These are phyloP conservation scores for Spergularia bocconei DNA, from an alignment of 148 eudicot genomes.

Conservation along the genomic window DNA sequence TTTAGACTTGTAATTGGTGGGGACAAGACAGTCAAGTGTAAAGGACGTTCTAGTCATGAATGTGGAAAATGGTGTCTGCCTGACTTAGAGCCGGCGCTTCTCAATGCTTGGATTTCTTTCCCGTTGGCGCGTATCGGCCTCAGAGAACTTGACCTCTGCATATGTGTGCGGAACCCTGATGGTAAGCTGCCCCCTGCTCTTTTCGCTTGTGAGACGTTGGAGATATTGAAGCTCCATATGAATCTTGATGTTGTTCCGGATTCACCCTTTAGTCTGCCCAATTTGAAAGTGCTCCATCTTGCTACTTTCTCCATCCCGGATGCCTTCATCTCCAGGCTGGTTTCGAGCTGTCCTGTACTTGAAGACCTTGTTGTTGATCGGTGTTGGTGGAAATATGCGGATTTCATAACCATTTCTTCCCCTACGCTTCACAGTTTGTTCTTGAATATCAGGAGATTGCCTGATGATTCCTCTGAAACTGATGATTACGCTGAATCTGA, in stretches of 20 bases:
- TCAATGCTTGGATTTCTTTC: too few relatives aligned
- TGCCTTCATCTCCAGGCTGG: slow-evolving; percentile 6
- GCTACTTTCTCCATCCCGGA: background rate
- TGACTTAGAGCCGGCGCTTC: too few relatives aligned
- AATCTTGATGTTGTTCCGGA: background rate
- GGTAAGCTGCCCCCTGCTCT: too few relatives aligned
- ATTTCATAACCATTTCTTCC: background rate
- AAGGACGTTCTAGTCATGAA: too few relatives aligned
- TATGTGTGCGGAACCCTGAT: too few relatives aligned
- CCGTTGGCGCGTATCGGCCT: too few relatives aligned
- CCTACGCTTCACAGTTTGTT: slow-evolving; percentile 10
- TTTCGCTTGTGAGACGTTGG: too few relatives aligned
- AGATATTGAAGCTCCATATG: background rate
- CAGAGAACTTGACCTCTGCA: too few relatives aligned
- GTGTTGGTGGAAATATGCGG: background rate
- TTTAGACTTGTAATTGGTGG: background rate
- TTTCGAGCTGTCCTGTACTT: slow-evolving; percentile 17
- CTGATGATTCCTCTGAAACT: too few relatives aligned
- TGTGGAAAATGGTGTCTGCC: too few relatives aligned
- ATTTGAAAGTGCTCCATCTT: slow-evolving; percentile 10
- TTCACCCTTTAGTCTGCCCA: slow-evolving; percentile 13
- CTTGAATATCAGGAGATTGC: background rate
- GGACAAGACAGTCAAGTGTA: background rate
- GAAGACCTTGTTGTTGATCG: slow-evolving; percentile 5
- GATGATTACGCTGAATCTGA: too few relatives aligned